A percentile compares a stretch with the other conserved stretches of the same genome.
These are phyloP conservation scores for Perilla frutescens DNA, from an alignment of 257 asterid species.

Conservation along the genomic window DNA sequence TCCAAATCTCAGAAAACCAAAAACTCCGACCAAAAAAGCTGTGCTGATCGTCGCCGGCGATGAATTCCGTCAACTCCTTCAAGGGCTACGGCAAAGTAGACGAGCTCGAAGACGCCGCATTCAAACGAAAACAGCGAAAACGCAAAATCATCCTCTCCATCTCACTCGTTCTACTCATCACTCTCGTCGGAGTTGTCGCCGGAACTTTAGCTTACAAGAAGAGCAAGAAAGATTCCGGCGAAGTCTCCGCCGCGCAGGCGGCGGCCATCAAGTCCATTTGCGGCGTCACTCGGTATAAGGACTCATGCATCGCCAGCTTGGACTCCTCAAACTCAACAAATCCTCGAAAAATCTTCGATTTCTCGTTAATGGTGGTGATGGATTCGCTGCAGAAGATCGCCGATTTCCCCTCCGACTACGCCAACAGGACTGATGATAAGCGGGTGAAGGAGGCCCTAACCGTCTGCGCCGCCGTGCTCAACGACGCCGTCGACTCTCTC, in stretches of 20 bases:
- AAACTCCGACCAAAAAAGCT: not conserved
- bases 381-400: conserved; percentile 50
- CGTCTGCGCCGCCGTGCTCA: conserved; percentile 55
- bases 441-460: conserved; percentile 50
- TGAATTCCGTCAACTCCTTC: conserved; percentile 77
- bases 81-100: conserved; percentile 87
- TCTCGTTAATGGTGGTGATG: conserved; percentile 52
- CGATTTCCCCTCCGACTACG: conserved; percentile 43
- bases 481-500: conserved; percentile 68
- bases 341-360: conserved; percentile 61
- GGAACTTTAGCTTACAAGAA: conserved; percentile 57
- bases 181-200: conserved; percentile 58
- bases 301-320: conserved; percentile 57
- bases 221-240: conserved; percentile 26
- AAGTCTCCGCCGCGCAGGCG: conserved; percentile 25
- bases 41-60: conserved; percentile 27
- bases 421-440: conserved; percentile 37
- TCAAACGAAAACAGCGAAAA: conserved; percentile 63
- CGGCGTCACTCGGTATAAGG: conserved; percentile 55
- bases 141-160: conserved; percentile 55
- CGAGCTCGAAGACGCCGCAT: conserved; percentile 58
- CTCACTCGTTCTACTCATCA: conserved; percentile 46
- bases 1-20: not conserved
- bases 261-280: conserved; percentile 68
- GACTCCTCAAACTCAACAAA: conserved; percentile 49